Evolutionary conservation across 1,284 basidiomycete genomes (phyloP).

Genomic region (Papiliotrema nemorosa): DNA sequence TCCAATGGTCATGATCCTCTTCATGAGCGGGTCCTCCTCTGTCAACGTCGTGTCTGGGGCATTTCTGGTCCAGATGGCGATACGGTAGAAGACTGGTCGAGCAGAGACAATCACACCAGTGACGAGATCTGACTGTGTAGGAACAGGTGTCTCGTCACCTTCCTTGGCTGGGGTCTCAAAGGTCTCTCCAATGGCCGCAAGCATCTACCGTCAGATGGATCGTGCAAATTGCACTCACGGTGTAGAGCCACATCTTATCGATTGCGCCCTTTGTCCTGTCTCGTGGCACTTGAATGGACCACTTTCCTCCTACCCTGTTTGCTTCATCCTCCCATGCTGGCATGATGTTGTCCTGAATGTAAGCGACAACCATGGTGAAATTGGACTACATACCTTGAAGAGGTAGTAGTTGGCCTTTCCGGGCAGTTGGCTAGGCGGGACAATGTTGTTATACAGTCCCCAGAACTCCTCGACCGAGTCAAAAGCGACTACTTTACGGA

Average conservation of each 20-base stretch:
- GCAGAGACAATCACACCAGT: conserved; percentile 95
- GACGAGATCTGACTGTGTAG: conserved; percentile 60
- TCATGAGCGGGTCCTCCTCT: conserved; percentile 53
- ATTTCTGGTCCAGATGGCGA: conserved; percentile 6
- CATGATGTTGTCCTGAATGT: conserved; percentile 76
- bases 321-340: conserved; percentile 95
- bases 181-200: conserved; percentile 93
- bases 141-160: conserved; percentile 41
- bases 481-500: conserved; percentile 88
- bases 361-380: background rate
- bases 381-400: conserved; percentile 65
- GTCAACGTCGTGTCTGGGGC: conserved; percentile 3
- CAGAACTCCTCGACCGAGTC: conserved; percentile 97
- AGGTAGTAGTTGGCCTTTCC: conserved; percentile 98
- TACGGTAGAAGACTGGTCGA: conserved; percentile 70
- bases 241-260: conserved; percentile 97
- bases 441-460: conserved; percentile 98
- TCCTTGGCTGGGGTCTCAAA: conserved; percentile 68
- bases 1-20: conserved; percentile 58
- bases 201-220: conserved; percentile 61
- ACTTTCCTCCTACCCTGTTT: conserved; percentile 96
- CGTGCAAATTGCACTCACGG: conserved; percentile 56
- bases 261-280: conserved; percentile 83
- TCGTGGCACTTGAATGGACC: conserved; percentile 94
- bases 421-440: conserved; percentile 89